A percentile compares a stretch with the other conserved stretches of the same genome.
These are phyloP conservation scores for Sporobolomyces pararoseus DNA, from an alignment of 768 basidiomycete species.

Conservation along the genomic window DNA sequence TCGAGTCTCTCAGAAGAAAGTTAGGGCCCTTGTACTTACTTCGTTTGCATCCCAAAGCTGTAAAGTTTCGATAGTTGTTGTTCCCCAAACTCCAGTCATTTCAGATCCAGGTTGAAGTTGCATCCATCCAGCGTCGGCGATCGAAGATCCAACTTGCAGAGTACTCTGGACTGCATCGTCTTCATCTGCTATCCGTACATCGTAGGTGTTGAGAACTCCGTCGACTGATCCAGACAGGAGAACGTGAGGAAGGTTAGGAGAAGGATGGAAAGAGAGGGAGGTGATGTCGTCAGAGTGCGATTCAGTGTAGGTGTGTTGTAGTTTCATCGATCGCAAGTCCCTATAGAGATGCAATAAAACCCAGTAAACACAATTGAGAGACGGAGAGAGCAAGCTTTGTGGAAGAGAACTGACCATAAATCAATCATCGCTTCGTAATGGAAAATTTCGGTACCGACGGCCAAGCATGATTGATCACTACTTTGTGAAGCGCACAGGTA, in stretches of 20 bases:
- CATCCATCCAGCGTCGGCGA: slow-evolving; percentile 42
- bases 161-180: slow-evolving; percentile 45
- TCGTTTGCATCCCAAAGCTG: slow-evolving; percentile 41
- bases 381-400: too few species aligned
- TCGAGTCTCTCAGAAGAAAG: too few species aligned
- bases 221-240: slow-evolving; percentile 44
- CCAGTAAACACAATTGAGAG: neutral
- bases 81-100: slow-evolving; percentile 34
- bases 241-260: slow-evolving; percentile 39
- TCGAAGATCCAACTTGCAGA: slow-evolving; percentile 40
- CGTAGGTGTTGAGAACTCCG: slow-evolving; percentile 44
- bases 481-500: slow-evolving; percentile 40
- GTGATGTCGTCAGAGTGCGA: slow-evolving; percentile 46
- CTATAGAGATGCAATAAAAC: slow-evolving; percentile 2
- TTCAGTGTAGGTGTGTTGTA: slow-evolving; percentile 43
- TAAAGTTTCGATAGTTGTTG: slow-evolving; percentile 45
- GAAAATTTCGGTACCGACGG: slow-evolving; percentile 41
- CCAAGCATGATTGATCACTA: slow-evolving; percentile 38
- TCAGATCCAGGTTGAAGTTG: slow-evolving; percentile 18
- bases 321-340: slow-evolving; percentile 37
- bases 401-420: slow-evolving; percentile 33
- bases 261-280: slow-evolving; percentile 44
- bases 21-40: slow-evolving; percentile 26
- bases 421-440: slow-evolving; percentile 44
- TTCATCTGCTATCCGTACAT: slow-evolving; percentile 44